Conservation (phyloP, 179 eudicot genomes). For the Silene noctiflora region DNA sequence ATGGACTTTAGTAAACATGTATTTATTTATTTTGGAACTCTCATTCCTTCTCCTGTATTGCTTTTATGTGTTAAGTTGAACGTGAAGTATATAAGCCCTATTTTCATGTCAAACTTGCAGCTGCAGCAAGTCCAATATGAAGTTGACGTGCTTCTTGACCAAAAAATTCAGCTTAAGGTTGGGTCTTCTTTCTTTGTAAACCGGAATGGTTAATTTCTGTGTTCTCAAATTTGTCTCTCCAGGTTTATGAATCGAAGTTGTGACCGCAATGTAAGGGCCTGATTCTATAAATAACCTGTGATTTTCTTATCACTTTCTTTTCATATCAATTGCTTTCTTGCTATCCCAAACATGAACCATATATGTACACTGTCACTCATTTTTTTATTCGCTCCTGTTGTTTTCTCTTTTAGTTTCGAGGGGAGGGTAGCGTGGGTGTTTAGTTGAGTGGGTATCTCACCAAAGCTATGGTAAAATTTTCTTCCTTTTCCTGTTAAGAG, state of each 20-base stretch:
- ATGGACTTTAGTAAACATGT: slow-evolving; percentile 6
- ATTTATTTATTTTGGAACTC: neutral
- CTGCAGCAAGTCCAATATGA: slow-evolving; percentile 55
- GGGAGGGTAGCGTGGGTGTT: neutral
- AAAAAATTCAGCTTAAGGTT: slow-evolving; percentile 63
- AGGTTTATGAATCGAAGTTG: neutral
- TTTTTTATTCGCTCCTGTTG: too few species aligned
- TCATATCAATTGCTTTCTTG: neutral
- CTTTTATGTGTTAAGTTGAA: neutral
- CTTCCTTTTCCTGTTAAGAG: neutral
- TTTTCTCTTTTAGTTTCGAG: neutral
- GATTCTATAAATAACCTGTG: neutral
- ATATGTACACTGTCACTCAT: neutral
- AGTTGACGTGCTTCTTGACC: slow-evolving; percentile 45
- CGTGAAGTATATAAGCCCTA: slow-evolving; percentile 8
- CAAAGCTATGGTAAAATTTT: too few species aligned
- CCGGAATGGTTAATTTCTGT: neutral
- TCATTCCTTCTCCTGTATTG: slow-evolving; percentile 1
- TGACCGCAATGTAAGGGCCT: neutral
- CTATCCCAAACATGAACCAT: neutral
- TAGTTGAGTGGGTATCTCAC: neutral
- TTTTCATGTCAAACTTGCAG: slow-evolving; percentile 38
- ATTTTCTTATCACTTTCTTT: neutral
- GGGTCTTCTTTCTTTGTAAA: slow-evolving; percentile 18
- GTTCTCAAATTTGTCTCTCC: neutral